Percentiles rank a stretch among this genome's conserved stretches.
Conservation (phyloP, 805 yeast genomes). For the Wickerhamiella dianesei region DNA sequence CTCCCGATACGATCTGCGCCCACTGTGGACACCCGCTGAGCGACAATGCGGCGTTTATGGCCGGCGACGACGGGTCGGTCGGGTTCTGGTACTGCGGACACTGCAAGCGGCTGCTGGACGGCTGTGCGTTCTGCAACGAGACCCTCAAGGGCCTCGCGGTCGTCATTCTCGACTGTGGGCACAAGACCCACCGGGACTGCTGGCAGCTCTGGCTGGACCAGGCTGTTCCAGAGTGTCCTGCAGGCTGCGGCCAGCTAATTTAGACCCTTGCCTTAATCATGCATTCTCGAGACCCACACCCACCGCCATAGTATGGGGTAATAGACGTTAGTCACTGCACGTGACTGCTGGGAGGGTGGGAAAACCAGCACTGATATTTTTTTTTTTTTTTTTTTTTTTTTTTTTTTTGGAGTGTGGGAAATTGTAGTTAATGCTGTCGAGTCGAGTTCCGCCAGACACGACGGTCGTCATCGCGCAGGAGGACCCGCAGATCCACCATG, state of each 20-base stretch:
- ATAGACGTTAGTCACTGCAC: conserved; percentile 2
- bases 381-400: neutral
- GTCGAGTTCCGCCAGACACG: neutral
- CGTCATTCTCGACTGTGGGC: conserved; percentile 61
- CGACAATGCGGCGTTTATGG: conserved; percentile 20
- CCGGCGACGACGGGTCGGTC: conserved; percentile 27
- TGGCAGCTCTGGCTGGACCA: conserved; percentile 54
- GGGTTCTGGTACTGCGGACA: conserved; percentile 81
- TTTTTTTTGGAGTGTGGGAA: neutral
- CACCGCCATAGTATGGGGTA: neutral
- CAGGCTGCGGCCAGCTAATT: conserved; percentile 42
- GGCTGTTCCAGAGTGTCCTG: conserved; percentile 59
- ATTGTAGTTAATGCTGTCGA: neutral
- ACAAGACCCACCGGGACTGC: conserved; percentile 74
- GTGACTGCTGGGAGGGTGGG: no score
- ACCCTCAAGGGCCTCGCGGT: conserved; percentile 63
- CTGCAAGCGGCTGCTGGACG: conserved; percentile 46
- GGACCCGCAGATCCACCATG: neutral
- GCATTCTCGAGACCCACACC: neutral
- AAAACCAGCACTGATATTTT: no score
- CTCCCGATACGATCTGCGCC: conserved; percentile 37
- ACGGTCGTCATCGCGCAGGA: neutral
- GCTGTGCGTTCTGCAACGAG: conserved; percentile 67
- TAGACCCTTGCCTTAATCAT: neutral
- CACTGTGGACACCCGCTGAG: conserved; percentile 24